Conservation (phyloP, 2,329 filamentous ascomycete genomes). For the Aspergillus pseudotamarii region DNA sequence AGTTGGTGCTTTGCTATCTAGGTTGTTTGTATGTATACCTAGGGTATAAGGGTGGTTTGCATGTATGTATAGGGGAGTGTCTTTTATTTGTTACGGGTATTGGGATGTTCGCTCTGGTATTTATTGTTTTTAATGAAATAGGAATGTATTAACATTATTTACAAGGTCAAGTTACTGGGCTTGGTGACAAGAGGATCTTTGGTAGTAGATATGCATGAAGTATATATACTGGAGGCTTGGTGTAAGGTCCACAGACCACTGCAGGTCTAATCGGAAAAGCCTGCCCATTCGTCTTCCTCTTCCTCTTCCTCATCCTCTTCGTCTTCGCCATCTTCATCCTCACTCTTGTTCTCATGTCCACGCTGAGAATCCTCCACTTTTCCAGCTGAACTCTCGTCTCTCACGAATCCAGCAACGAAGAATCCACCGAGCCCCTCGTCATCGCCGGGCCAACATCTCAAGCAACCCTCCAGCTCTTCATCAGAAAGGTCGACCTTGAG, state of each 20-base stretch:
- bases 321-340: slow-evolving; percentile 23
- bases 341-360: slow-evolving; percentile 4
- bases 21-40: not conserved
- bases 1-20: not conserved
- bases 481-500: slow-evolving; percentile 44
- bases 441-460: slow-evolving; percentile 79
- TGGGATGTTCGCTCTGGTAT: too few relatives aligned
- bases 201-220: not conserved
- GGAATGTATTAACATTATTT: too few relatives aligned
- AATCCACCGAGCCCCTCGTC: slow-evolving; percentile 89
- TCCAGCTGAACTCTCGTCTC: slow-evolving; percentile 54
- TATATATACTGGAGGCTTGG: not conserved
- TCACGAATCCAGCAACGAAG: slow-evolving; percentile 85
- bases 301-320: not conserved
- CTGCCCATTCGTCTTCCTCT: slow-evolving; percentile 43
- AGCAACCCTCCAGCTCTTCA: slow-evolving; percentile 68
- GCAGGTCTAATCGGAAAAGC: slow-evolving; percentile 42
- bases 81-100: too few relatives aligned
- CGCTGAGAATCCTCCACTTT: slow-evolving; percentile 15
- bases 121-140: too few relatives aligned
- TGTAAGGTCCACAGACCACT: not conserved
- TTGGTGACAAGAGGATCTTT: not conserved
- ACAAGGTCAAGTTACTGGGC: too few relatives aligned
- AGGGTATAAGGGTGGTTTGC: too few relatives aligned
- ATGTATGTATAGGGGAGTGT: too few relatives aligned